A percentile compares a stretch with the other conserved stretches of the same genome.
phyloP scores from a whole-genome alignment of 768 basidiomycete species.

The Coprinopsis cinerea region DNA sequence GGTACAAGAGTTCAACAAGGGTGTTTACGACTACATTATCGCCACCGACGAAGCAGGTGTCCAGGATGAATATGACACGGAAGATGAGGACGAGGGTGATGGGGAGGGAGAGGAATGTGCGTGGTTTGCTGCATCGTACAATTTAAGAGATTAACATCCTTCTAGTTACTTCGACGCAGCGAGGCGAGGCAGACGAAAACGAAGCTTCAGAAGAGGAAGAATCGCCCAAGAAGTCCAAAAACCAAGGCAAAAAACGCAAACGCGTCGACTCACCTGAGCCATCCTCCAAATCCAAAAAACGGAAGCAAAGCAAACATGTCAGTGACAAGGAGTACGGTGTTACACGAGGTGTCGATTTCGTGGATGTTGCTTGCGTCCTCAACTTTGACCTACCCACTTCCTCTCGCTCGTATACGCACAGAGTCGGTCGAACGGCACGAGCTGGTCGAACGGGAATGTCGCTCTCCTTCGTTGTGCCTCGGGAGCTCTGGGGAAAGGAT shows the following conservation, averaged over 20 bases:
- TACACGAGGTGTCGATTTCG: conserved; percentile 93
- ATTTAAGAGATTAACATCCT: too few species aligned
- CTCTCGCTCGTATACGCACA: conserved; percentile 86
- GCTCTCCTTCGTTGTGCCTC: conserved; percentile 79
- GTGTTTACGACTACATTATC: conserved; percentile 97
- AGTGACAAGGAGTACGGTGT: conserved; percentile 84
- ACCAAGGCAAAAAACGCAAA: conserved; percentile 49
- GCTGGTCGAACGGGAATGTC: conserved; percentile 92
- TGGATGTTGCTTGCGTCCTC: conserved; percentile 94
- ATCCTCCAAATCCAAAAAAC: conserved; percentile 40
- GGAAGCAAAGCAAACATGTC: conserved; percentile 40
- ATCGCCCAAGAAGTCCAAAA: conserved; percentile 14
- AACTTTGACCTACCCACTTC: conserved; percentile 97
- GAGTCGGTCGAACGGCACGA: conserved; percentile 93
- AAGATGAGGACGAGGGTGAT: conserved; percentile 31
- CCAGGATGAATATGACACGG: conserved; percentile 39
- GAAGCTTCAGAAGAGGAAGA: conserved; percentile 15
- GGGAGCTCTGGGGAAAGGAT: conserved; percentile 63
- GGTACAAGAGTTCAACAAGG: conserved; percentile 98
- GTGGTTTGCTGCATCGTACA: too few species aligned
- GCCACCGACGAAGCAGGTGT: conserved; percentile 87
- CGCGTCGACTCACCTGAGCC: conserved; percentile 33
- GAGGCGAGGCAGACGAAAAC: conserved; percentile 24
- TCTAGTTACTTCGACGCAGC: conserved; percentile 53
- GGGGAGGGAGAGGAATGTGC: conserved; percentile 32